Evolutionary conservation across 768 basidiomycete species (phyloP), one percentile per base, ranked within the genome.

Genomic region (Punctularia strigosozonata): DNA sequence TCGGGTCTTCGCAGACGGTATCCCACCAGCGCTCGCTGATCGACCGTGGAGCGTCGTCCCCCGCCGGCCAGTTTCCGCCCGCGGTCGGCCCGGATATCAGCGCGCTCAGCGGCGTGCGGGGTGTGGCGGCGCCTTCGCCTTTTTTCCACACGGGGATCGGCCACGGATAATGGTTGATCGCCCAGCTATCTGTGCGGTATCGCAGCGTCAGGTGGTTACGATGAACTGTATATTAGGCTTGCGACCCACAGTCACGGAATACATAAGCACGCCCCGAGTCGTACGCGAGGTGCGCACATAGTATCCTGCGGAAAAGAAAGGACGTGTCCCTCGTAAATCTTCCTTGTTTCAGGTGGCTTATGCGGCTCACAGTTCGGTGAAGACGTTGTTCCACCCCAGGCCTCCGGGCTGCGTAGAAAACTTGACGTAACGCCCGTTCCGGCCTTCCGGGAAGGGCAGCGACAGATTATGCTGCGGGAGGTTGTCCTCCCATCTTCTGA

Each of bases 191-290:
- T n/a, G n/a, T n/a, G 67, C 17, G 75, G 64, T 38, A 77, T 58
- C 0, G 68, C 59, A 39, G 71, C 65, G 44, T 69, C 71, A 73
- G 1, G 75, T 37, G 2, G 72, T 70, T 52, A 71, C 77, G 3
- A 68, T 68, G 22, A 73, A 52, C 3, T 74, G 68, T 0, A 59
- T 45, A 35, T 67, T 70, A 0, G 76, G 75, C 75, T 75, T n/a
- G n/a, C n/a, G n/a, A 78, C 25, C 62, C 63, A 41, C 75, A 77
- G 48, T 77, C 74, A 42, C 76, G 71, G 41, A 79, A 80, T 2
- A 79, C 75, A 40, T 67, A 78, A 1, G 71, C 68, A 12, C 74
- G 57, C 43, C 72, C 65, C 8, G 70, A 50, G 25, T 53, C 49
- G 34, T 70, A 64, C 1, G 76, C 73, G 13, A 77, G 52, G 46